These are phyloP conservation scores for Cucumis cinereus DNA, from an alignment of 306 rosid genomes.

Conservation along the genomic window DNA sequence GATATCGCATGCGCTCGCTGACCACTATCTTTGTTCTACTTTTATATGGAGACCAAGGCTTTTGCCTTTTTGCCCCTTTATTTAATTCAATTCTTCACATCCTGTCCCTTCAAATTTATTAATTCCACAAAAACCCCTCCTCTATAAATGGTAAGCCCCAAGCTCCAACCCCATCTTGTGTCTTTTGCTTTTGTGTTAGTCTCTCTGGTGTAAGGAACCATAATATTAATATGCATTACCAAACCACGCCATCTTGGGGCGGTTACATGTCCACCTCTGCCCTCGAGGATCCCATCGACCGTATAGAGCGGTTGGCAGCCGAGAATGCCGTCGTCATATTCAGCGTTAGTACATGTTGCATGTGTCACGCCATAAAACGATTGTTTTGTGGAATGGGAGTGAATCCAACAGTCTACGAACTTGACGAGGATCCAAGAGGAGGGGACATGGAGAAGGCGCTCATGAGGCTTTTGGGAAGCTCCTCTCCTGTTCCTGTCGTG, in stretches of 20 bases:
- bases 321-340: conserved; percentile 6
- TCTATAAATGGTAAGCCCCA: background rate
- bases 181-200: background rate
- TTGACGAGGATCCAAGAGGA: conserved; percentile 4
- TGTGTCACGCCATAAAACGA: conserved; percentile 4
- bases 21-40: background rate
- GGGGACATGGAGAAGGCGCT: conserved; percentile 8
- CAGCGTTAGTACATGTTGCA: conserved; percentile 5
- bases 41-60: background rate
- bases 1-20: conserved; percentile 7
- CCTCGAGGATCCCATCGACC: background rate
- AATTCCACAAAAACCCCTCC: background rate
- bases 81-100: background rate
- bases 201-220: too few relatives aligned
- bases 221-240: background rate
- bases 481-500: conserved; percentile 3
- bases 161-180: background rate
- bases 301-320: background rate
- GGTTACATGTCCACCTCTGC: background rate
- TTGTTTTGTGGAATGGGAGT: conserved; percentile 11
- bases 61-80: background rate
- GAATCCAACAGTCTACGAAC: conserved; percentile 9
- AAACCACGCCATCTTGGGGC: background rate
- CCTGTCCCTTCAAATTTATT: background rate
- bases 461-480: conserved; percentile 4